Conservation (phyloP, 2,329 filamentous ascomycete genomes). For the Paracamarosporium sp. region DNA sequence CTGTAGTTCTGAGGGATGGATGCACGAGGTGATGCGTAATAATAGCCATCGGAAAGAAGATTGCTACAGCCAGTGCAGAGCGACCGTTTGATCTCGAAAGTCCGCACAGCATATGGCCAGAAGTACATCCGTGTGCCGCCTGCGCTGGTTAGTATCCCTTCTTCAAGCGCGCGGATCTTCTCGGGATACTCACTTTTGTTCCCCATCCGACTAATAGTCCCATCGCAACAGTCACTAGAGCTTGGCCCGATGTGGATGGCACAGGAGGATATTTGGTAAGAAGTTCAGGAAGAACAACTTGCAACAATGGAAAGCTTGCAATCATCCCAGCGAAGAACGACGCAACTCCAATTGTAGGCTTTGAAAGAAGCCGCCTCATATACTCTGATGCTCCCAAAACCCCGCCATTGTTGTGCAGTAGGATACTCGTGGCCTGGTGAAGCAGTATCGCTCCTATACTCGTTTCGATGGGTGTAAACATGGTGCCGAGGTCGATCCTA, state of each 20-base stretch:
- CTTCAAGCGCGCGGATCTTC: not conserved
- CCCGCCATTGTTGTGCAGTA: constrained; percentile 59
- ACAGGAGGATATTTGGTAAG: constrained; percentile 52
- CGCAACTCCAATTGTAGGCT: constrained; percentile 50
- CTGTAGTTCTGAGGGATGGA: constrained; percentile 46
- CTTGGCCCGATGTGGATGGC: constrained; percentile 41
- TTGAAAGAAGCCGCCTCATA: constrained; percentile 50
- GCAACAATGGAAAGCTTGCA: constrained; percentile 52
- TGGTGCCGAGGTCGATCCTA: constrained; percentile 23
- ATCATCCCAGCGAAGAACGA: constrained; percentile 56
- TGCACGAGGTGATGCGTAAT: constrained; percentile 48
- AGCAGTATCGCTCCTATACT: constrained; percentile 59
- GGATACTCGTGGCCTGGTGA: constrained; percentile 57
- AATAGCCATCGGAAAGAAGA: constrained; percentile 42
- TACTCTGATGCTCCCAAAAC: constrained; percentile 59
- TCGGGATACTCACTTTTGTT: constrained; percentile 52
- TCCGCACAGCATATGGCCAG: constrained; percentile 63
- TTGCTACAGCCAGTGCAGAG: constrained; percentile 54
- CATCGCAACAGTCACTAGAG: constrained; percentile 48
- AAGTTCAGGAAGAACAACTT: constrained; percentile 51
- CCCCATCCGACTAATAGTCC: constrained; percentile 59
- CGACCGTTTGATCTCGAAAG: constrained; percentile 57
- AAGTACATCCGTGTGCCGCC: constrained; percentile 57
- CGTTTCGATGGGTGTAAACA: constrained; percentile 63
- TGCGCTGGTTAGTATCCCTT: constrained; percentile 18